Evolutionary conservation across 2,329 filamentous ascomycete genomes (phyloP).

Genomic region (Calonectria honghensis): DNA sequence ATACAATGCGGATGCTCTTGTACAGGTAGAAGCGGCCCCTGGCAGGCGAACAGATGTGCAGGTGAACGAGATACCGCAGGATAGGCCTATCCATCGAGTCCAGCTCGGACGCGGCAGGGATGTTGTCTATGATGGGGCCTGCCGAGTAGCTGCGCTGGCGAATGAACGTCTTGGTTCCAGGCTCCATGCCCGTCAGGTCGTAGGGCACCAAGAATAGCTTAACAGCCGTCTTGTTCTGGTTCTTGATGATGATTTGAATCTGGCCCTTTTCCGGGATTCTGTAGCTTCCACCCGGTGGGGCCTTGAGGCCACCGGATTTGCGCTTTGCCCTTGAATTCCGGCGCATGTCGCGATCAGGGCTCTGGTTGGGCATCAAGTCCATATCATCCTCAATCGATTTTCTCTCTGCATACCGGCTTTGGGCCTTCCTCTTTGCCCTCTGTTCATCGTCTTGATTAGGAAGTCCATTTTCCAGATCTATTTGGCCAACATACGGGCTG

Average conservation of each 20-base stretch:
- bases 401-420: constrained; percentile 65
- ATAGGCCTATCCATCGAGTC: constrained; percentile 76
- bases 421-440: constrained; percentile 69
- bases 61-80: constrained; percentile 90
- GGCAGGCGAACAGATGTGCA: constrained; percentile 93
- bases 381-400: constrained; percentile 54
- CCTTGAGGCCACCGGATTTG: constrained; percentile 69
- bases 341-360: constrained; percentile 50
- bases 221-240: constrained; percentile 97
- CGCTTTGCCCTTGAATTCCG: constrained; percentile 68
- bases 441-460: constrained; percentile 69
- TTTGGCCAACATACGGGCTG: constrained; percentile 95
- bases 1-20: constrained; percentile 94
- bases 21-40: constrained; percentile 92
- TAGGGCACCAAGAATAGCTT: constrained; percentile 97
- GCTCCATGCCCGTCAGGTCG: constrained; percentile 92
- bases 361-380: constrained; percentile 48
- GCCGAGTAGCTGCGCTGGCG: constrained; percentile 94
- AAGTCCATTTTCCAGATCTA: constrained; percentile 91
- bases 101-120: constrained; percentile 58
- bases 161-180: constrained; percentile 96
- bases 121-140: constrained; percentile 86
- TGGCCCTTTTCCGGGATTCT: constrained; percentile 96
- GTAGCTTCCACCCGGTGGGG: constrained; percentile 91
- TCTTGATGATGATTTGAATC: constrained; percentile 97